Conservation (phyloP, 495 filamentous ascomycete genomes). For the Bathelium albidoporum region DNA sequence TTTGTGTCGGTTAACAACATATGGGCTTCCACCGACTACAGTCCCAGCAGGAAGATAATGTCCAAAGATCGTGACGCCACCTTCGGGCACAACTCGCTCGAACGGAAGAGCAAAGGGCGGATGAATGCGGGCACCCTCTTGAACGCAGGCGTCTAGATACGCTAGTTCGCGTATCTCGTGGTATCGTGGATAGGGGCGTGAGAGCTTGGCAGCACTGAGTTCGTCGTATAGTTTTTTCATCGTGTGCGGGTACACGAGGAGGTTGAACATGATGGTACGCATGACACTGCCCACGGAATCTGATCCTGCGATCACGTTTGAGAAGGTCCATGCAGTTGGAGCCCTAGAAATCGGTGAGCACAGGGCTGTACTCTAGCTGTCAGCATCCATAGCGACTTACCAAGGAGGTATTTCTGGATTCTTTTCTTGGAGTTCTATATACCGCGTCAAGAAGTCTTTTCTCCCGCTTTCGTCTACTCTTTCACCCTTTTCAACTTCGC, state of each 20-base stretch:
- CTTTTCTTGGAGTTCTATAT: neutral
- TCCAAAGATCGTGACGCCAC: conserved; percentile 18
- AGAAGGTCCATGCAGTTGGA: conserved; percentile 16
- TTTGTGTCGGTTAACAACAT: conserved; percentile 17
- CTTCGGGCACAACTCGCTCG: conserved; percentile 33
- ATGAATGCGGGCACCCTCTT: conserved; percentile 26
- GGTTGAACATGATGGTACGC: conserved; percentile 28
- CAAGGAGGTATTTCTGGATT: neutral
- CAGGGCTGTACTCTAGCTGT: neutral
- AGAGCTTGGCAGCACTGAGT: conserved; percentile 9
- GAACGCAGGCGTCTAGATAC: conserved; percentile 32
- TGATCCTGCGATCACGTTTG: conserved; percentile 39
- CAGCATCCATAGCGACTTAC: neutral
- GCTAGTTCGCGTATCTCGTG: conserved; percentile 20
- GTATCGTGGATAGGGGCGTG: neutral
- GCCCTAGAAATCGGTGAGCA: neutral
- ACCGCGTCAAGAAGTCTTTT: neutral
- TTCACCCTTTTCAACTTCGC: neutral
- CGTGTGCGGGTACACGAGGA: conserved; percentile 27
- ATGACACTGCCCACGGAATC: conserved; percentile 37
- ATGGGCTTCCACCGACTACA: conserved; percentile 19
- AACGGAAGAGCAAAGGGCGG: conserved; percentile 33
- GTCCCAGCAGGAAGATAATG: conserved; percentile 14
- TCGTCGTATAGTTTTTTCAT: conserved; percentile 26
- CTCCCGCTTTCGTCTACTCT: neutral